Evolutionary conservation across 1,139 yeast genomes (phyloP).

Genomic region (Hyphopichia pseudoburtonii): DNA sequence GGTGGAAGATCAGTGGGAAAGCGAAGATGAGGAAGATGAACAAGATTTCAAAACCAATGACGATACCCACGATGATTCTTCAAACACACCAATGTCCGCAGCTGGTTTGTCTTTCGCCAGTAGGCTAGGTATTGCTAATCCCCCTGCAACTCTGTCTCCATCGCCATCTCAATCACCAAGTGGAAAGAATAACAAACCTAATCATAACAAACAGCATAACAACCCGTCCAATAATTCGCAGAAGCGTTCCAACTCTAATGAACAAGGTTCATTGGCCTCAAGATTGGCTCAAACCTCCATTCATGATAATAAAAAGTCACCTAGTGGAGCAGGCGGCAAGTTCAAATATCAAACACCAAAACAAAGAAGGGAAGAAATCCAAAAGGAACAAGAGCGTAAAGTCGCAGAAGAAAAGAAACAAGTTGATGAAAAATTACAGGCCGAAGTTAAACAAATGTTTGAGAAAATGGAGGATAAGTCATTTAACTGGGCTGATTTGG

Average conservation of each 20-base stretch:
- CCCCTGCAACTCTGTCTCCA: not conserved
- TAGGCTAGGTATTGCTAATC: conserved; percentile 16
- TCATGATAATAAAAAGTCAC: not conserved
- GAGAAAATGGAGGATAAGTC: conserved; percentile 29
- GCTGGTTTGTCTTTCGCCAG: conserved; percentile 30
- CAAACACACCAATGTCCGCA: conserved; percentile 21
- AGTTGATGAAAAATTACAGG: conserved; percentile 22
- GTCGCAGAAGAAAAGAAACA: conserved; percentile 16
- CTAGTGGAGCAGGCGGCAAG: too few species aligned
- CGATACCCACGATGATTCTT: conserved; percentile 13
- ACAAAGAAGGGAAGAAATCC: conserved; percentile 10
- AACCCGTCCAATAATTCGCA: too few species aligned
- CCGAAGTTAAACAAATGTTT: conserved; percentile 31
- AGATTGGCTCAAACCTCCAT: not conserved
- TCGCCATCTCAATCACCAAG: not conserved
- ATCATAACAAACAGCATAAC: too few species aligned
- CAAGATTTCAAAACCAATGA: conserved; percentile 5
- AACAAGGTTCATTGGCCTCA: not conserved
- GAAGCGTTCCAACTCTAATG: too few species aligned
- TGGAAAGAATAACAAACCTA: too few species aligned
- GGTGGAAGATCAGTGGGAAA: not conserved
- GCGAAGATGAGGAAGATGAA: conserved; percentile 5
- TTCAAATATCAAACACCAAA: conserved; percentile 13
- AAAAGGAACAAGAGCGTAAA: conserved; percentile 9
- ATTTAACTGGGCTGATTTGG: conserved; percentile 37